phyloP scores from a whole-genome alignment of 805 yeast genomes.

The Starmerella sp. region DNA sequence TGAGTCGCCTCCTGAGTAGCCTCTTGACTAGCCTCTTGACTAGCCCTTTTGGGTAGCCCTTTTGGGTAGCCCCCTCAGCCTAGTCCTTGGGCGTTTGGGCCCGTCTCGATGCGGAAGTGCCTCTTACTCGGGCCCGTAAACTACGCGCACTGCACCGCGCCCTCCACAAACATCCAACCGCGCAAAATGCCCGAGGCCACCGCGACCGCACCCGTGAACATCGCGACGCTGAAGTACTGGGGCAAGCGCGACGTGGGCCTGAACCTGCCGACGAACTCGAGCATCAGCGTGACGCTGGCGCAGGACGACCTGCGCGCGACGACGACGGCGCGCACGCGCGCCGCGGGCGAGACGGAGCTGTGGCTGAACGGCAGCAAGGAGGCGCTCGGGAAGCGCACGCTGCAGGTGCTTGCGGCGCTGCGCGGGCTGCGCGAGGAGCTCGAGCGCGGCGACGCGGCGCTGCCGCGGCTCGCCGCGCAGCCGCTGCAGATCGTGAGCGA shows the following conservation, averaged over 20 bases:
- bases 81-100: too few relatives aligned
- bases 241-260: slow-evolving; percentile 86
- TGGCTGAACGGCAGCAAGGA: slow-evolving; percentile 83
- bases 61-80: not conserved
- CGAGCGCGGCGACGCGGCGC: slow-evolving; percentile 43
- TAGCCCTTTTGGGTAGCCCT: too few relatives aligned
- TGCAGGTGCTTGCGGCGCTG: slow-evolving; percentile 63
- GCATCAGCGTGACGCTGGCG: slow-evolving; percentile 86
- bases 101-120: not conserved
- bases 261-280: slow-evolving; percentile 91
- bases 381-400: slow-evolving; percentile 43
- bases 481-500: slow-evolving; percentile 75
- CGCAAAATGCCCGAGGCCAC: slow-evolving; percentile 39
- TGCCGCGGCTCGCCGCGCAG: slow-evolving; percentile 42
- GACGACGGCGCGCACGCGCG: slow-evolving; percentile 73
- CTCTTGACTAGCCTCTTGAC: too few relatives aligned
- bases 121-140: not conserved
- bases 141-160: not conserved
- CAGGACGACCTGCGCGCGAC: slow-evolving; percentile 85
- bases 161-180: too few relatives aligned
- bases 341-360: slow-evolving; percentile 44
- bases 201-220: slow-evolving; percentile 93
- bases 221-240: slow-evolving; percentile 98
- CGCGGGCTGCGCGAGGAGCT: slow-evolving; percentile 52
- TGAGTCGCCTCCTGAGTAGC: too few relatives aligned